These are phyloP conservation scores for Deuterostichococcus epilithicus DNA, from an alignment of 139 green algal species.

Conservation along the genomic window DNA sequence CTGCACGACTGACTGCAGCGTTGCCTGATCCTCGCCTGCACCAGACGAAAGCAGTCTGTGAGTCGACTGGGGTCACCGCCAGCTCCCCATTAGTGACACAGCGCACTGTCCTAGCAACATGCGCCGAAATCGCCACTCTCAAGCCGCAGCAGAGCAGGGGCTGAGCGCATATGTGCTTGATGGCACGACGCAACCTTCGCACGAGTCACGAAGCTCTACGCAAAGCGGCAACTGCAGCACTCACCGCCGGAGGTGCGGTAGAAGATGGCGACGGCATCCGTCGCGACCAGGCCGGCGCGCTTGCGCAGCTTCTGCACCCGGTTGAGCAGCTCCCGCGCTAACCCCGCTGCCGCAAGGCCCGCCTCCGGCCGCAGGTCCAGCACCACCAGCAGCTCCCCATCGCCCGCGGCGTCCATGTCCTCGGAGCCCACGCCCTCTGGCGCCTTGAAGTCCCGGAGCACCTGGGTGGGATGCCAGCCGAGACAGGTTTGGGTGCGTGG, in stretches of 20 bases:
- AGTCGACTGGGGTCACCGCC: background rate
- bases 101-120: background rate
- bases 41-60: background rate
- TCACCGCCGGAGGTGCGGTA: background rate
- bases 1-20: constrained; percentile 10
- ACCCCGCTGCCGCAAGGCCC: constrained; percentile 61
- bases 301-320: constrained; percentile 95
- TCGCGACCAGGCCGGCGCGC: constrained; percentile 65
- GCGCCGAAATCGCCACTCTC: background rate
- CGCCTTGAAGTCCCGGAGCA: constrained; percentile 74
- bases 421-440: constrained; percentile 42
- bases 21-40: background rate
- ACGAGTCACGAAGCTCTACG: too few species aligned
- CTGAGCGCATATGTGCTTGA: background rate
- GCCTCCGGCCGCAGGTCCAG: constrained; percentile 78
- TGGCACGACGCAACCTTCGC: background rate
- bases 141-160: constrained; percentile 1
- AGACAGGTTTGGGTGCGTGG: too few species aligned
- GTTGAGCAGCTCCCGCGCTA: constrained; percentile 92
- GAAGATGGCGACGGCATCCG: constrained; percentile 71
- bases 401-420: constrained; percentile 70
- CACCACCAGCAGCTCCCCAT: constrained; percentile 91
- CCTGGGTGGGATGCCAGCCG: constrained; percentile 14
- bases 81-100: background rate
- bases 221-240: background rate